These are phyloP conservation scores for Bothriochloa decipiens DNA, from an alignment of 176 grass and related monocot species.

Conservation along the genomic window DNA sequence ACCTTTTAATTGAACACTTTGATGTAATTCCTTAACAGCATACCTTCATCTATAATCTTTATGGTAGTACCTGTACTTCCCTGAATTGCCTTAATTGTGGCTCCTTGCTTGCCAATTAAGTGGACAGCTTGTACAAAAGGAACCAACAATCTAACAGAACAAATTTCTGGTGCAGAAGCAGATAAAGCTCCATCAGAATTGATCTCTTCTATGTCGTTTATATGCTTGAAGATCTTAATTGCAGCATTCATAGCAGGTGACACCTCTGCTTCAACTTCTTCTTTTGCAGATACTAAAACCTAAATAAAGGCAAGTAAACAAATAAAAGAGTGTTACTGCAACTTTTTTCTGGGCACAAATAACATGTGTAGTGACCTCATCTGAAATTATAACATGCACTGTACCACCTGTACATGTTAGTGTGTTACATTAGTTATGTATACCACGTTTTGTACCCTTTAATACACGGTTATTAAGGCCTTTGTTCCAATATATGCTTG, in stretches of 20 bases:
- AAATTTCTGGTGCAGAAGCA: conserved; percentile 43
- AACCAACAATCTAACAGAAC: conserved; percentile 66
- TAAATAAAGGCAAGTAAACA: conserved; percentile 38
- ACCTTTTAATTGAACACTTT: not conserved
- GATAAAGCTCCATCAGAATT: conserved; percentile 37
- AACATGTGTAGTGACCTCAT: not conserved
- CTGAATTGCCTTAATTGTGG: conserved; percentile 60
- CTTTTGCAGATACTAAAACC: conserved; percentile 85
- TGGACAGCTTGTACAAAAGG: conserved; percentile 60
- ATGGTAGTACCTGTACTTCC: conserved; percentile 56
- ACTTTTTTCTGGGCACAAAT: not conserved
- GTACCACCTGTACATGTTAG: not conserved
- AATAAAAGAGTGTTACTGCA: conserved; percentile 8
- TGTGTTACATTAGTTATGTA: not conserved
- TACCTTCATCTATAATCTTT: conserved; percentile 63
- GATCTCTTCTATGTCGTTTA: conserved; percentile 56
- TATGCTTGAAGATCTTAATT: conserved; percentile 71
- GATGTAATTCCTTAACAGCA: conserved; percentile 7
- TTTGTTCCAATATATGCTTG: not conserved
- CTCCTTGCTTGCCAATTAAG: conserved; percentile 90
- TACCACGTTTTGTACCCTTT: conserved; percentile 3
- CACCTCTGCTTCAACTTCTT: conserved; percentile 68
- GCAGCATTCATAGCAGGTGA: conserved; percentile 77
- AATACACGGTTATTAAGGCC: not conserved
- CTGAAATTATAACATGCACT: not conserved